Base-by-base conservation (phyloP, 2,329 filamentous ascomycete genomes). In the Fusarium xylarioides region DNA sequence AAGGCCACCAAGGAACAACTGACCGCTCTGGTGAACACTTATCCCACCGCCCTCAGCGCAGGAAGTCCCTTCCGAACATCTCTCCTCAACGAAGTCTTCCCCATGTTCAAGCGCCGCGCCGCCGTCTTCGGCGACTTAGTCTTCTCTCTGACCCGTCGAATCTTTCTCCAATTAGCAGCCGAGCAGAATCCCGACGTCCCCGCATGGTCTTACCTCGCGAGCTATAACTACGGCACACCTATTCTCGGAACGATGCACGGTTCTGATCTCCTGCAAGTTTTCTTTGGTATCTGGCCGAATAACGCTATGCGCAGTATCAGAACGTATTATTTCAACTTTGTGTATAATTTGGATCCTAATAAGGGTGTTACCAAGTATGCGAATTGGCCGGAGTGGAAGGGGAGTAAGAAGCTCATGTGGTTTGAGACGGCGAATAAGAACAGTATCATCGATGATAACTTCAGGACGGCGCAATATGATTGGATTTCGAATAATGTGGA, bases 191-290 rank as follows among this genome's bases (percentile, higher is more conserved):
- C 91, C 0, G 50, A 77, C n/a, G 89, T 94, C 0, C 90, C 90
- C 0, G 83, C 85, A 3, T 96, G 92, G 92, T 93, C 91, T 0
- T 96, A 95, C 81, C 86, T 96, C 3, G 83, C 91, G 0, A 91
- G 90, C 1, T 95, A 95, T 82, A 81, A 92, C 83, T 90, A 91
- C 78, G 91, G 91, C 15, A 91, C 90, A 0, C 91, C 93, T 0
- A 81, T 95, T 53, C 80, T 95, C 1, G 93, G 94, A 23, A 95
- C 93, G 0, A 92, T 94, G 81, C 94, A 96, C 79, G 91, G 82
- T 19, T 89, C 87, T 2, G 93, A 95, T 74, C 75, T 95, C 3
- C 74, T 93, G 7, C 89, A 92, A 78, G 87, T 93, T 0, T 94
- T 94, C 71, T 91, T 88, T 65, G 91, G 91, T 2, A 80, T 92